phyloP scores from a whole-genome alignment of 352 stramenopile species.

The Pelagophyceae sp. region DNA sequence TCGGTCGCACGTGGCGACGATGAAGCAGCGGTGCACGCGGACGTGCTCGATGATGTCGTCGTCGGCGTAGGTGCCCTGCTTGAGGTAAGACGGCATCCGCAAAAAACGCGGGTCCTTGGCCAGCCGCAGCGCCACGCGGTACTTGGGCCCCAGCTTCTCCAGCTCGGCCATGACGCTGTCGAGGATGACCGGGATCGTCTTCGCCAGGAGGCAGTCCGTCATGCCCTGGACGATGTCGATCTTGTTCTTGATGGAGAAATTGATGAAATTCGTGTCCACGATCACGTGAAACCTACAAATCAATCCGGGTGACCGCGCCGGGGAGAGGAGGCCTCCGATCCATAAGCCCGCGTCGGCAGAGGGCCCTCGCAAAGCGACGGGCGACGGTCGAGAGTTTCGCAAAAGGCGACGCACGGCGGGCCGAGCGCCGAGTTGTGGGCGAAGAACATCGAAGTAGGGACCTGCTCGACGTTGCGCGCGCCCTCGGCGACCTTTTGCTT shows the following conservation, averaged over 20 bases:
- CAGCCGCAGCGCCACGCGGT: slow-evolving; percentile 72
- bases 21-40: slow-evolving; percentile 85
- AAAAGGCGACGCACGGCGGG: slow-evolving; percentile 33
- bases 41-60: slow-evolving; percentile 75
- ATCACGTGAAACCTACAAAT: slow-evolving; percentile 89
- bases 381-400: neutral
- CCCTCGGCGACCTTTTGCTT: slow-evolving; percentile 74
- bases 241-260: slow-evolving; percentile 99
- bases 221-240: slow-evolving; percentile 96
- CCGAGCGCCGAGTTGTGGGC: slow-evolving; percentile 98
- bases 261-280: slow-evolving; percentile 99
- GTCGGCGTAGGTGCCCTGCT: slow-evolving; percentile 99
- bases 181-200: slow-evolving; percentile 94
- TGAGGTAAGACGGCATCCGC: slow-evolving; percentile 84
- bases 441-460: slow-evolving; percentile 96
- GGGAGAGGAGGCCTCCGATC: no score
- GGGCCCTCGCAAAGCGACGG: no score
- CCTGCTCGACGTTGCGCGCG: slow-evolving; percentile 91
- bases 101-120: slow-evolving; percentile 97
- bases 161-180: slow-evolving; percentile 99
- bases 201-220: slow-evolving; percentile 99
- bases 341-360: no score
- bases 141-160: slow-evolving; percentile 98
- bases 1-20: slow-evolving; percentile 98
- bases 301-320: no score